These are phyloP conservation scores for Phytophthora parvispora DNA, from an alignment of 352 stramenopile genomes.

Conservation along the genomic window DNA sequence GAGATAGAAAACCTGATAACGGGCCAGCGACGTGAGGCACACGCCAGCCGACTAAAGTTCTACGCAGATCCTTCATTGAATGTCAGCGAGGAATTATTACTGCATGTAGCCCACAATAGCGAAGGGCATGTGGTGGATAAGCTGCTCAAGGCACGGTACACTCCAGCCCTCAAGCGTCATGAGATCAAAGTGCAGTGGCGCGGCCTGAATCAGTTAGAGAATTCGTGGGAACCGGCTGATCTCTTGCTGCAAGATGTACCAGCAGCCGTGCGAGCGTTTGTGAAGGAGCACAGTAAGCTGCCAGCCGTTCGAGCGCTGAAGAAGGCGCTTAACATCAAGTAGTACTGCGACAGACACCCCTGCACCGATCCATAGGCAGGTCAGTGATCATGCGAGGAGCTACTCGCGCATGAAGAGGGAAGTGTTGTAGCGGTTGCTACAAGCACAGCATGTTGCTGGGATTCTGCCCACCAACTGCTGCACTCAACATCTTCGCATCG, in stretches of 20 bases:
- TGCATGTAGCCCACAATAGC: constrained; percentile 19
- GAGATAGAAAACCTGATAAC: too few species aligned
- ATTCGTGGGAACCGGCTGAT: constrained; percentile 14
- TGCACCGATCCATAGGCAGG: too few species aligned
- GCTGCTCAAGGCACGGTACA: background rate
- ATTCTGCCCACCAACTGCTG: too few species aligned
- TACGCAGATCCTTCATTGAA: background rate
- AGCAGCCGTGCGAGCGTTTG: background rate
- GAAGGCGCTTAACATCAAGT: background rate
- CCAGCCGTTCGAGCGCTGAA: background rate
- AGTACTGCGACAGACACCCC: too few species aligned
- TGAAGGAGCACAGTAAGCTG: background rate
- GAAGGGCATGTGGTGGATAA: constrained; percentile 17
- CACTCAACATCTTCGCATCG: too few species aligned
- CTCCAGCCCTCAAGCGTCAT: background rate
- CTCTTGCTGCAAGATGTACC: constrained; percentile 22
- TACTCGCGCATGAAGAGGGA: too few species aligned
- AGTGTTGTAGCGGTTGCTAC: too few species aligned
- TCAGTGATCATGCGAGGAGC: too few species aligned
- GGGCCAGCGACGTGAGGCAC: too few species aligned
- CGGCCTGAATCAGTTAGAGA: constrained; percentile 6
- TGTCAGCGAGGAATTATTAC: background rate
- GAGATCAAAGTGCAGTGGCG: constrained; percentile 13
- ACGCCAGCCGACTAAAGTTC: background rate
- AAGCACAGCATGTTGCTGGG: too few species aligned